These are phyloP conservation scores for Mortierella sp. DNA, from an alignment of 371 early-diverging fungal species.

Conservation along the genomic window DNA sequence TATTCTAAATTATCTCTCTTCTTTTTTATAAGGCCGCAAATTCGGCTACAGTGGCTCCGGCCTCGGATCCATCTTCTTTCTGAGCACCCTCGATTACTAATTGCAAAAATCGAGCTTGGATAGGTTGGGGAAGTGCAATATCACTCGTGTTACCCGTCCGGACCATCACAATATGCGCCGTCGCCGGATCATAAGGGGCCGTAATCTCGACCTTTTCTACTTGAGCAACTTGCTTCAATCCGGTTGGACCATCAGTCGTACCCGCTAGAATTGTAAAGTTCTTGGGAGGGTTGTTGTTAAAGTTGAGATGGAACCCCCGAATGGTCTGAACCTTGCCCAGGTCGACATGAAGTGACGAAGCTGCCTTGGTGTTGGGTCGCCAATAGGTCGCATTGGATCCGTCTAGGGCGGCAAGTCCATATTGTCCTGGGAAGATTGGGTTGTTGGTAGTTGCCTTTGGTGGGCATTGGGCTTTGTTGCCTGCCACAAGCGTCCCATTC, in stretches of 20 bases:
- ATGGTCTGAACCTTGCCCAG: slow-evolving; percentile 34
- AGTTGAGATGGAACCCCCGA: slow-evolving; percentile 41
- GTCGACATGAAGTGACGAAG: slow-evolving; percentile 31
- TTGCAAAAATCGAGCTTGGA: slow-evolving; percentile 30
- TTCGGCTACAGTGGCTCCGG: slow-evolving; percentile 36
- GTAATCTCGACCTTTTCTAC: slow-evolving; percentile 39
- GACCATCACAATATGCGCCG: slow-evolving; percentile 22
- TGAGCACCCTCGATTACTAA: slow-evolving; percentile 33
- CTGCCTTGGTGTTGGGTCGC: slow-evolving; percentile 26
- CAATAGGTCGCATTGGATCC: slow-evolving; percentile 48
- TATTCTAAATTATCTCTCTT: not conserved
- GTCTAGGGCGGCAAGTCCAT: slow-evolving; percentile 40
- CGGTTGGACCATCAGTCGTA: slow-evolving; percentile 9
- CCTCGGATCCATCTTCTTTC: slow-evolving; percentile 23
- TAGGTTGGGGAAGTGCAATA: slow-evolving; percentile 14
- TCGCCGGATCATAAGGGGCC: slow-evolving; percentile 36
- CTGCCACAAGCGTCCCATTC: slow-evolving; percentile 35
- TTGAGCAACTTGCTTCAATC: slow-evolving; percentile 28
- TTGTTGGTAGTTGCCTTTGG: slow-evolving; percentile 7
- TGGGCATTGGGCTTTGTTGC: slow-evolving; percentile 44
- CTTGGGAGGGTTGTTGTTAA: slow-evolving; percentile 36
- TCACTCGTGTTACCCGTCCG: slow-evolving; percentile 40
- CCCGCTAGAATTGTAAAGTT: slow-evolving; percentile 28
- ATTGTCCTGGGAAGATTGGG: slow-evolving; percentile 35
- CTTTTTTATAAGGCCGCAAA: slow-evolving; percentile 20